These are phyloP conservation scores for Aspergillus olivimuriae DNA, from an alignment of 495 filamentous ascomycete genomes.

Conservation along the genomic window DNA sequence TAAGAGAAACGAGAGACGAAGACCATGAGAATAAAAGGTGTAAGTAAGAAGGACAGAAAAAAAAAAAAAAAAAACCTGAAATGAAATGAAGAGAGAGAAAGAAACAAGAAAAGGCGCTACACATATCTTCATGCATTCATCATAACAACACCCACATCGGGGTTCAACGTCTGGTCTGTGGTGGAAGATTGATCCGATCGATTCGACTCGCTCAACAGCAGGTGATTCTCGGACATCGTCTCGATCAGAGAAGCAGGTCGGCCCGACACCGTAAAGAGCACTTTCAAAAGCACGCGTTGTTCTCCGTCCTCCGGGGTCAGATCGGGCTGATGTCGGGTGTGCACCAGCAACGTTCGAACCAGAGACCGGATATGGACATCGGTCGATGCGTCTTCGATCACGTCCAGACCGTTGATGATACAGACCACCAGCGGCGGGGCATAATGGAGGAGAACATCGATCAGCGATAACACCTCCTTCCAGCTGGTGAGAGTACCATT, in stretches of 20 bases:
- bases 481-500: slow-evolving; percentile 34
- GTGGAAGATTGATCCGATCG: slow-evolving; percentile 13
- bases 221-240: slow-evolving; percentile 33
- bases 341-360: slow-evolving; percentile 30
- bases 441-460: slow-evolving; percentile 35
- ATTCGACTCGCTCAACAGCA: slow-evolving; percentile 27
- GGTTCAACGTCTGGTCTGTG: slow-evolving; percentile 20
- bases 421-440: slow-evolving; percentile 39
- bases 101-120: background rate
- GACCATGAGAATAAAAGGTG: background rate
- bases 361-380: slow-evolving; percentile 31
- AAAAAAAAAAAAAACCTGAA: slow-evolving; percentile 1
- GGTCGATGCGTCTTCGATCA: slow-evolving; percentile 31
- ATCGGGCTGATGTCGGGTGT: slow-evolving; percentile 26
- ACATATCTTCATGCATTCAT: slow-evolving; percentile 33
- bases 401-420: slow-evolving; percentile 38
- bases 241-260: slow-evolving; percentile 31
- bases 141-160: slow-evolving; percentile 32
- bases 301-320: slow-evolving; percentile 13
- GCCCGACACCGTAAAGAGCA: slow-evolving; percentile 36
- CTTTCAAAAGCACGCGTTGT: slow-evolving; percentile 35
- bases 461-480: slow-evolving; percentile 34
- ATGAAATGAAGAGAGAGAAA: background rate
- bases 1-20: background rate
- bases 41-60: background rate